Conservation (phyloP, 768 basidiomycete genomes). For the Dentipellis fragilis region DNA sequence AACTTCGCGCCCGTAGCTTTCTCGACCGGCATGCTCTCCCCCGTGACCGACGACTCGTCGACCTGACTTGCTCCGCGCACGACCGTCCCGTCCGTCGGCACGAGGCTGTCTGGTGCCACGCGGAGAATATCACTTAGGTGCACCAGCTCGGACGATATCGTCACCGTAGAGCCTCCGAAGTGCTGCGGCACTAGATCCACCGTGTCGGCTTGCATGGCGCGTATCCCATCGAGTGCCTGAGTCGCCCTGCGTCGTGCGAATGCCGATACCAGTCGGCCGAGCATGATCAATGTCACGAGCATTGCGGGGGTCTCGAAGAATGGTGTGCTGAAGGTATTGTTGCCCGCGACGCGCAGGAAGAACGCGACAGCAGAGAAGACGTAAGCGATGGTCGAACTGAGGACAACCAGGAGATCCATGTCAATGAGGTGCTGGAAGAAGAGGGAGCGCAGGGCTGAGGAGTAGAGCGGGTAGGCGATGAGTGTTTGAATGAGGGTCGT, state of each 20-base stretch:
- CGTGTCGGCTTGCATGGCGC: conserved; percentile 21
- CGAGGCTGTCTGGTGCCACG: conserved; percentile 22
- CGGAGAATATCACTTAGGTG: conserved; percentile 28
- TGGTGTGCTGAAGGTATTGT: conserved; percentile 19
- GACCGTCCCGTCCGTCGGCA: conserved; percentile 31
- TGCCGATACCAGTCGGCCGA: conserved; percentile 29
- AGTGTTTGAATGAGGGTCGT: conserved; percentile 28
- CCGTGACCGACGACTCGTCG: conserved; percentile 35
- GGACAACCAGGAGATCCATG: conserved; percentile 27
- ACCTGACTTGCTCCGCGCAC: conserved; percentile 24
- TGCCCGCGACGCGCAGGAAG: conserved; percentile 21
- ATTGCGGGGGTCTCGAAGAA: conserved; percentile 37
- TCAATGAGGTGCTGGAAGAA: conserved; percentile 27
- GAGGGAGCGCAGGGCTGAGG: conserved; percentile 25
- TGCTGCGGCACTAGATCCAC: conserved; percentile 21
- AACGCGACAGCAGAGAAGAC: conserved; percentile 31
- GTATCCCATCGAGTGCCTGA: conserved; percentile 25
- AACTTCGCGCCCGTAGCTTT: conserved; percentile 24
- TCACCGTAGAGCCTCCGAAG: conserved; percentile 11
- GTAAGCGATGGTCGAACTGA: conserved; percentile 31
- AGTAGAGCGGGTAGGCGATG: conserved; percentile 27
- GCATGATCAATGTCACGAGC: conserved; percentile 31
- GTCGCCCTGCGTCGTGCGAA: conserved; percentile 25
- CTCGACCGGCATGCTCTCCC: conserved; percentile 28
- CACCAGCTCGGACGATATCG: conserved; percentile 22